A percentile compares a stretch with the other conserved stretches of the same genome.
phyloP scores from a whole-genome alignment of 345 rosid species.

The Boechera stricta region DNA sequence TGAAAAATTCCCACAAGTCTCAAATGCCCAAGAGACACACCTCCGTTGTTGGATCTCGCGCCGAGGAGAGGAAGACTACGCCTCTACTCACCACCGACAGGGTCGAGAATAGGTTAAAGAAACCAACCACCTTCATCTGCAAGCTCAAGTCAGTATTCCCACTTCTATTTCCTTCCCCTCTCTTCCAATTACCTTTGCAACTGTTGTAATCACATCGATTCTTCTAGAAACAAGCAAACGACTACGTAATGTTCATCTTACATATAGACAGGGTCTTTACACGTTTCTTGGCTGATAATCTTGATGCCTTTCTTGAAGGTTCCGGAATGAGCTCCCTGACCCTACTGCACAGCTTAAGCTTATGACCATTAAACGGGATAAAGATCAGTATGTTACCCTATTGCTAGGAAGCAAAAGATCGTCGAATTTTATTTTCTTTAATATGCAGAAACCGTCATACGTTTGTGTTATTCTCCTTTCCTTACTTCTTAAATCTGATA shows the following conservation, averaged over 20 bases:
- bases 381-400: constrained; percentile 72
- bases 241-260: not conserved
- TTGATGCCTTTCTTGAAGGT: constrained; percentile 51
- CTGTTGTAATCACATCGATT: too few relatives aligned
- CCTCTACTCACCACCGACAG: constrained; percentile 77
- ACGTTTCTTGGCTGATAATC: too few relatives aligned
- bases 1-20: constrained; percentile 56
- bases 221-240: not conserved
- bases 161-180: not conserved
- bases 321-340: constrained; percentile 98
- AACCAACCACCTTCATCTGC: constrained; percentile 99
- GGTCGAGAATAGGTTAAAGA: constrained; percentile 90
- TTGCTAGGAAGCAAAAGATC: not conserved
- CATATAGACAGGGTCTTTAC: too few relatives aligned
- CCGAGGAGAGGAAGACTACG: constrained; percentile 81
- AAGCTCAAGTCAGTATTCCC: constrained; percentile 82
- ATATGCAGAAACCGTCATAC: not conserved
- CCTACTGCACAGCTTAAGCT: constrained; percentile 91
- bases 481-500: not conserved
- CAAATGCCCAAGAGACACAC: constrained; percentile 72
- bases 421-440: not conserved
- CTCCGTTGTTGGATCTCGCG: constrained; percentile 69
- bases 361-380: constrained; percentile 78
- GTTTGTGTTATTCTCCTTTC: constrained; percentile 1
- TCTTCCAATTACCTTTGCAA: too few relatives aligned